Evolutionary conservation across 2,329 filamentous ascomycete species (phyloP).

Genomic region (Xylariaceae sp.): DNA sequence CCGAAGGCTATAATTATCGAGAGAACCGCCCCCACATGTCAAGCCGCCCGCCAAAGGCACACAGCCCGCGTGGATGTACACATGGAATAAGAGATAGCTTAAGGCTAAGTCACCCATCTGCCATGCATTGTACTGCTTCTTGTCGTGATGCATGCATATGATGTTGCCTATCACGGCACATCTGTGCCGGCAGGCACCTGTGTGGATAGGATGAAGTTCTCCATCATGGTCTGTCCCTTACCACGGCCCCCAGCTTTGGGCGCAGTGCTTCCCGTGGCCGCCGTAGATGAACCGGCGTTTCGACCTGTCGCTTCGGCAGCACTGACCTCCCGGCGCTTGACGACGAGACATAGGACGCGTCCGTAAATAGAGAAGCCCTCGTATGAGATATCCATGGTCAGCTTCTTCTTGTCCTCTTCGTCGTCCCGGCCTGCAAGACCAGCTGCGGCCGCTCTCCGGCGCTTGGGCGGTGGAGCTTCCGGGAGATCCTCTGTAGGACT

Average conservation of each 20-base stretch:
- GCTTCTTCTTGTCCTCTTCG: slow-evolving; percentile 80
- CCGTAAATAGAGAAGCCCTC: slow-evolving; percentile 96
- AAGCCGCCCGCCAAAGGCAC: slow-evolving; percentile 7
- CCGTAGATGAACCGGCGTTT: slow-evolving; percentile 23
- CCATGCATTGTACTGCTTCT: slow-evolving; percentile 6
- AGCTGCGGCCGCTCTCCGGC: slow-evolving; percentile 34
- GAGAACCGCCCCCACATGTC: slow-evolving; percentile 15
- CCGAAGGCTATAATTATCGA: slow-evolving; percentile 13
- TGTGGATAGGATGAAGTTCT: slow-evolving; percentile 79
- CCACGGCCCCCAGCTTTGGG: slow-evolving; percentile 27
- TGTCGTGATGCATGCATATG: no score
- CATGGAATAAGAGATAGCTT: no score
- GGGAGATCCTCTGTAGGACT: slow-evolving; percentile 34
- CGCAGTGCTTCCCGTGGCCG: slow-evolving; percentile 28
- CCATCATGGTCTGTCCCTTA: slow-evolving; percentile 64
- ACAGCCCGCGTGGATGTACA: slow-evolving; percentile 13
- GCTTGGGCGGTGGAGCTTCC: slow-evolving; percentile 42
- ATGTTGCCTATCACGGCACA: slow-evolving; percentile 25
- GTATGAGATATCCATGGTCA: slow-evolving; percentile 79
- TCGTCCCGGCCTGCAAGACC: slow-evolving; percentile 29
- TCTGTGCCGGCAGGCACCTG: slow-evolving; percentile 49
- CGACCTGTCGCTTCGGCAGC: slow-evolving; percentile 34
- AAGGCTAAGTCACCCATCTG: slow-evolving; percentile 6
- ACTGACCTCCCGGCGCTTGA: slow-evolving; percentile 64
- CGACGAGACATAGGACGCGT: slow-evolving; percentile 82